Evolutionary conservation across 2,329 filamentous ascomycete species (phyloP).

Genomic region (Fusarium musae): DNA sequence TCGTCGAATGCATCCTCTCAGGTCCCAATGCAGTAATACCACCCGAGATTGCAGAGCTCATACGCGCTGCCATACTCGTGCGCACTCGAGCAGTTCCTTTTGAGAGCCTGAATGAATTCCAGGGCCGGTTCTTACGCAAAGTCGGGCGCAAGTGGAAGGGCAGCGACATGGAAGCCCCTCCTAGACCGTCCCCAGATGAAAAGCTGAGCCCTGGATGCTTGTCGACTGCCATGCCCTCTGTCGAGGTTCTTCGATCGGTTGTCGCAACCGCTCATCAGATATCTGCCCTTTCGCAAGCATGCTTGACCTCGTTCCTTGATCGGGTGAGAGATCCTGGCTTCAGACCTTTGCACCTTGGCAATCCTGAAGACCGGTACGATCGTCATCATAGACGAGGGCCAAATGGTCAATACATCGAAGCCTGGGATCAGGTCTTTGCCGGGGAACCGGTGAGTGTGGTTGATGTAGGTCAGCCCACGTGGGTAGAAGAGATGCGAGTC

Average conservation of each 20-base stretch:
- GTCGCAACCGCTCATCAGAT: slow-evolving; percentile 34
- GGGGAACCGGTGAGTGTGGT: slow-evolving; percentile 7
- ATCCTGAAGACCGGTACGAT: too few relatives aligned
- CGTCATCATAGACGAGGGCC: not conserved
- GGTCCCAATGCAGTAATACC: slow-evolving; percentile 13
- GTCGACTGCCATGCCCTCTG: not conserved
- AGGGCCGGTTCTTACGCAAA: not conserved
- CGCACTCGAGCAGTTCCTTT: slow-evolving; percentile 22
- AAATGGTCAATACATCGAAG: not conserved
- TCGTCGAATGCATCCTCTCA: slow-evolving; percentile 17
- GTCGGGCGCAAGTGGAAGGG: too few relatives aligned
- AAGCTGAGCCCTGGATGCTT: not conserved
- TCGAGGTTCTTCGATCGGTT: slow-evolving; percentile 17
- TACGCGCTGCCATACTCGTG: slow-evolving; percentile 16
- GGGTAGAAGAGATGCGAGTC: slow-evolving; percentile 42
- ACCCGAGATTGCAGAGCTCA: not conserved
- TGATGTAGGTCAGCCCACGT: slow-evolving; percentile 28
- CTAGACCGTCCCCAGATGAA: too few relatives aligned
- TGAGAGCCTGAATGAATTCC: not conserved
- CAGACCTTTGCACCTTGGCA: not conserved
- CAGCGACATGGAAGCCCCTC: too few relatives aligned
- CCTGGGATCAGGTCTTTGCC: slow-evolving; percentile 18
- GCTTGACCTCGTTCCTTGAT: slow-evolving; percentile 29
- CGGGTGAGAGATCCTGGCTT: slow-evolving; percentile 25
- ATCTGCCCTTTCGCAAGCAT: slow-evolving; percentile 31